A percentile compares a stretch with the other conserved stretches of the same genome.
phyloP scores from a whole-genome alignment of 2,329 filamentous ascomycete species.

The Chrysosporium queenslandicum region DNA sequence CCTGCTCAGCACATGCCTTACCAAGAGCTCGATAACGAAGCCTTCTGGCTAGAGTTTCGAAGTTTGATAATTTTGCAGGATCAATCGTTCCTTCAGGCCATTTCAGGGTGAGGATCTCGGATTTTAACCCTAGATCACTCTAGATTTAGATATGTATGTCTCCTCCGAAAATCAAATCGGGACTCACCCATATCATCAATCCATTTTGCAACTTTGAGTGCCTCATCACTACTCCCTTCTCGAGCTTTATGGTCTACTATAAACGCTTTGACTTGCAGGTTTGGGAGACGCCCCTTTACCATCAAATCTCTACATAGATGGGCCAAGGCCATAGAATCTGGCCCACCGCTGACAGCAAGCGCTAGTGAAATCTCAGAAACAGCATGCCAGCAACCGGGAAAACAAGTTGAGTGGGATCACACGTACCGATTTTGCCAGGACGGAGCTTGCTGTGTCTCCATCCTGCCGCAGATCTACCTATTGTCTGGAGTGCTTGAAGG shows the following conservation, averaged over 20 bases:
- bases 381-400: not conserved
- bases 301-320: conserved; percentile 52
- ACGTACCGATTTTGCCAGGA: conserved; percentile 12
- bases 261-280: conserved; percentile 41
- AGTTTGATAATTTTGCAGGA: conserved; percentile 46
- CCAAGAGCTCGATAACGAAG: conserved; percentile 66
- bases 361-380: conserved; percentile 34
- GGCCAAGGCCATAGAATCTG: conserved; percentile 95
- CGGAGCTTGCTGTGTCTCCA: conserved; percentile 21
- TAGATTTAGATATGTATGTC: conserved; percentile 1
- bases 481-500: conserved; percentile 39
- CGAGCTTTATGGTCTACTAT: conserved; percentile 54
- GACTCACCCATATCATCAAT: conserved; percentile 37
- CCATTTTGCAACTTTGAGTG: conserved; percentile 41
- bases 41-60: conserved; percentile 67
- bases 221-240: conserved; percentile 46
- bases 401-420: not conserved
- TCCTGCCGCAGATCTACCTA: conserved; percentile 33
- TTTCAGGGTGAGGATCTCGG: conserved; percentile 36
- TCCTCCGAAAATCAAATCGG: not conserved
- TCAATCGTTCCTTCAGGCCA: conserved; percentile 39
- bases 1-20: conserved; percentile 43
- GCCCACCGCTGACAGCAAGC: conserved; percentile 80
- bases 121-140: conserved; percentile 24
- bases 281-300: conserved; percentile 23